Conservation (phyloP, 345 rosid genomes). For the Euclidium syriacum region DNA sequence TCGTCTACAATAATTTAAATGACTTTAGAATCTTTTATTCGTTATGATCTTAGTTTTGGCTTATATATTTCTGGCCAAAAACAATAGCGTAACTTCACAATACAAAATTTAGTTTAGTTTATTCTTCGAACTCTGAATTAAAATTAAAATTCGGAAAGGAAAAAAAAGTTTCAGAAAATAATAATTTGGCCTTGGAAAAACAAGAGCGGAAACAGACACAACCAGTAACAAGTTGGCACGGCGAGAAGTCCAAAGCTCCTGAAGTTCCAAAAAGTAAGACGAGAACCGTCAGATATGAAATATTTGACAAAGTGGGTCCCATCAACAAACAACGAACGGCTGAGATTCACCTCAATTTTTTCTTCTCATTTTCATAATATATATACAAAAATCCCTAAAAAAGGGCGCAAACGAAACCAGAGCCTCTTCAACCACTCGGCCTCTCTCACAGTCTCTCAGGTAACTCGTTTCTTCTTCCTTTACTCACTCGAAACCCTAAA, state of each 20-base stretch:
- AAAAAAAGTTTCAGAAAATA: neutral
- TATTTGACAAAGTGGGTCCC: neutral
- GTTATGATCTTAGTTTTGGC: too few species aligned
- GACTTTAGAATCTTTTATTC: too few species aligned
- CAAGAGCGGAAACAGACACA: neutral
- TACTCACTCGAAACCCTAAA: neutral
- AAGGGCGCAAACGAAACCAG: slow-evolving; percentile 27
- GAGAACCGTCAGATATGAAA: slow-evolving; percentile 7
- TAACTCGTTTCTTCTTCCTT: slow-evolving; percentile 12
- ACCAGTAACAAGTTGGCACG: neutral
- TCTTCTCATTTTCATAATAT: neutral
- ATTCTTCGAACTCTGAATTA: too few species aligned
- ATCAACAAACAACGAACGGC: neutral
- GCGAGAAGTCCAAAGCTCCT: slow-evolving; percentile 20
- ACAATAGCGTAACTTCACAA: too few species aligned
- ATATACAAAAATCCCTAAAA: slow-evolving; percentile 27
- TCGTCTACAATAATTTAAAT: too few species aligned
- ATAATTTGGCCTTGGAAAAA: neutral
- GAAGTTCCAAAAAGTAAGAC: neutral
- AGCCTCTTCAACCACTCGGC: slow-evolving; percentile 6
- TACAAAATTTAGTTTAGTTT: too few species aligned
- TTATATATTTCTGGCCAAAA: too few species aligned
- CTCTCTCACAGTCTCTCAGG: slow-evolving; percentile 10
- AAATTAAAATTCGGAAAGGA: too few species aligned
- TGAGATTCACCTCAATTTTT: neutral